These are phyloP conservation scores for Paramecium octaurelia DNA, from an alignment of 73 alveolate genomes.

Conservation along the genomic window DNA sequence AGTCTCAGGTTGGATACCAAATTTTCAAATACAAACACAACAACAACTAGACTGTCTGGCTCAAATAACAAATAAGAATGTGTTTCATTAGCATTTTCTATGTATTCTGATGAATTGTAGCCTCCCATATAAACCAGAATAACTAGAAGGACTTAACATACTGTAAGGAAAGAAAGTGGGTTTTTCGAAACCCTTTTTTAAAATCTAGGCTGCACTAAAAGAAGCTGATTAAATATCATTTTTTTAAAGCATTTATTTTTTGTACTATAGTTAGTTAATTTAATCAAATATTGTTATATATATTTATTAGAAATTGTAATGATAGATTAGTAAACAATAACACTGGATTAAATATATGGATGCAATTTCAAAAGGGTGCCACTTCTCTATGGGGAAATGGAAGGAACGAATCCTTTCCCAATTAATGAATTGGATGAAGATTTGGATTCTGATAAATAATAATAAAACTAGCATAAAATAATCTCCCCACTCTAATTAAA, in stretches of 20 bases:
- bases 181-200: neutral
- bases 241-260: neutral
- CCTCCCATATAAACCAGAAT: neutral
- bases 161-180: neutral
- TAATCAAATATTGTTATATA: neutral
- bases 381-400: neutral
- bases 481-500: neutral
- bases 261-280: neutral
- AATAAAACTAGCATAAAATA: neutral
- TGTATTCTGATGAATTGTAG: neutral
- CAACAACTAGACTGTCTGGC: neutral
- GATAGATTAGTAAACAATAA: neutral
- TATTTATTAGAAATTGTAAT: neutral
- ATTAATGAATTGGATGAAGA: constrained; percentile 15
- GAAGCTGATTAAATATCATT: neutral
- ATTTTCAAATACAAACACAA: neutral
- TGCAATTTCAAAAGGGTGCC: neutral
- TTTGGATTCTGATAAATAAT: neutral
- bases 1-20: neutral
- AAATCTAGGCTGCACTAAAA: neutral
- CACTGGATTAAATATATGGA: constrained; percentile 11
- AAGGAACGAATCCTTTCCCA: neutral
- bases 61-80: neutral
- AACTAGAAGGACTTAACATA: neutral
- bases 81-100: neutral